Base-by-base conservation (phyloP, 192 early-diverging fungal species). In the Coemansia sp. region DNA sequence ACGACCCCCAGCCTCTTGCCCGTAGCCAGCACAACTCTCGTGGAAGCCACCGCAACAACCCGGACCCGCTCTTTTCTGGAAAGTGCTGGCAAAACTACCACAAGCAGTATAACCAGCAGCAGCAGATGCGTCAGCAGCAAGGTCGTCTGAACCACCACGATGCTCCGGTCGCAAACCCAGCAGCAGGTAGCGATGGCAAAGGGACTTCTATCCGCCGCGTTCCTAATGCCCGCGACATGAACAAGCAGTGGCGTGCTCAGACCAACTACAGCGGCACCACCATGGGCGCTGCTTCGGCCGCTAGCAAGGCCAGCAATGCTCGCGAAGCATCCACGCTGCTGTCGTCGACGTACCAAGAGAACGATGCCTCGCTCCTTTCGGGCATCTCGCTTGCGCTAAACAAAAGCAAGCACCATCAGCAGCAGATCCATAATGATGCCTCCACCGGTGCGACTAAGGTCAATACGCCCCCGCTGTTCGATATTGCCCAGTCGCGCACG, bases 311-410 rank as follows among this genome's bases (percentile, higher is more conserved):
- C 2, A 37, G 35, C n/a, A 57, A 26, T n/a, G 59, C 58, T n/a
- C 67, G 64, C 59, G 68, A 67, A 12, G 12, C 56, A 8, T 25
- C 40, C 16, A 39, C 73, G 21, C 33, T 72, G 5, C 63, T 77
- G 49, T 74, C 80, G 49, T 82, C 75, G 33, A 82, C 80, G 40
- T 77, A 55, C 66, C 75, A 82, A 65, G 71, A 67, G 48, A 77
- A 64, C 64, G 63, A 77, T 57, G 61, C 75, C 59, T 35, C 71
- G 10, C 64, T 81, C 52, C 67, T 82, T 9, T 77, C 75, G 21
- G 75, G 80, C 1, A 64, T 82, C 7, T 82, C 80, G 31, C 65
- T 76, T 31, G 75, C 75, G 18, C 71, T 82, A n/a, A 74, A 75
- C 69, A 77, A 77, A 67, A 62, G 66, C 60, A 71, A 71, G 61